Percentiles rank a stretch among this genome's conserved stretches.
Evolutionary conservation across 495 filamentous ascomycete genomes (phyloP).

Genomic region (Ascobolus immersus): DNA sequence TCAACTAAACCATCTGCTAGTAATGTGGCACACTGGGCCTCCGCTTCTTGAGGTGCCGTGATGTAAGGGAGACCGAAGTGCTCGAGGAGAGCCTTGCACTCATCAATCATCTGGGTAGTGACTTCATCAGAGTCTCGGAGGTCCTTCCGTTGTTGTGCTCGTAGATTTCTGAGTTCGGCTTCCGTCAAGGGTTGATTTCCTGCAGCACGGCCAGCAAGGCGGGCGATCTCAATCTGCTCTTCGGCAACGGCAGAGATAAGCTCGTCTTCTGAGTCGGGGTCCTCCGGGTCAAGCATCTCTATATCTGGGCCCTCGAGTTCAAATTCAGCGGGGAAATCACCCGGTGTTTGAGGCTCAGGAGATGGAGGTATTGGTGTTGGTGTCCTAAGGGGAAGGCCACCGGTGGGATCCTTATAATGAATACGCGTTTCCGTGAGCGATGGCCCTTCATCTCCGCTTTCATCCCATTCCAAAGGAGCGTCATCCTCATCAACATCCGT

Average conservation of each 20-base stretch:
- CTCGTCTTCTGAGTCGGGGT: conserved; percentile 71
- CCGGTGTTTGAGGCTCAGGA: too few species aligned
- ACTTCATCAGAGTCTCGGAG: conserved; percentile 89
- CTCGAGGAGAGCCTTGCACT: conserved; percentile 72
- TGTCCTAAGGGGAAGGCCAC: too few species aligned
- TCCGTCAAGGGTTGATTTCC: conserved; percentile 42
- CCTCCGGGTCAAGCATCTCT: conserved; percentile 25
- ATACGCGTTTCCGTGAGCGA: background rate
- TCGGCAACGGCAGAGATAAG: conserved; percentile 72
- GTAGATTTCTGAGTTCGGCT: conserved; percentile 57
- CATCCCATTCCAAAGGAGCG: conserved; percentile 23
- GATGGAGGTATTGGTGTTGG: too few species aligned
- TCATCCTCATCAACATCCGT: conserved; percentile 16
- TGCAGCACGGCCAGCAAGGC: conserved; percentile 35
- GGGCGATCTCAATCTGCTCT: conserved; percentile 78
- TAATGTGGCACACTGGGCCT: conserved; percentile 88
- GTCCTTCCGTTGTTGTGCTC: conserved; percentile 85
- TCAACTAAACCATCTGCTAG: conserved; percentile 70
- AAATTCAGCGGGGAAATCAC: too few species aligned
- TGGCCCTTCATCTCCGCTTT: conserved; percentile 18
- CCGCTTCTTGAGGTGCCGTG: conserved; percentile 94
- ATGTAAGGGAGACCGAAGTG: conserved; percentile 91
- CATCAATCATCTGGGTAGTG: conserved; percentile 73
- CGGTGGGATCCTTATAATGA: too few species aligned
- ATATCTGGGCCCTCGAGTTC: conserved; percentile 9